These are phyloP conservation scores for Penicillium sp. DNA, from an alignment of 2,329 filamentous ascomycete genomes.

Conservation along the genomic window DNA sequence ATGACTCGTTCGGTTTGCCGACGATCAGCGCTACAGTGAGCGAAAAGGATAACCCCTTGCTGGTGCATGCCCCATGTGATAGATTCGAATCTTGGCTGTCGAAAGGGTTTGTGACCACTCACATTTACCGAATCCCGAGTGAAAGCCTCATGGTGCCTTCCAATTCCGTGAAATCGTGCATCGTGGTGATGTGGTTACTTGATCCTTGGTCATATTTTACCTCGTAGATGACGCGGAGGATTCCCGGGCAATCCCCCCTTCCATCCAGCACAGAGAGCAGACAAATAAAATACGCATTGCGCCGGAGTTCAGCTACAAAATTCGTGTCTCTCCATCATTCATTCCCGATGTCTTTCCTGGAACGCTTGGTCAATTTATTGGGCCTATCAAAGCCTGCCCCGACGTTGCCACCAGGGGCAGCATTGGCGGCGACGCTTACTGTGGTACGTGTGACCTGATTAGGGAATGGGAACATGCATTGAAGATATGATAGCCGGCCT, in stretches of 20 bases:
- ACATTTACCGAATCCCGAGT: not conserved
- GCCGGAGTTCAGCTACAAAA: not conserved
- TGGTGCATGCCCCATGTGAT: not conserved
- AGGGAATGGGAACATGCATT: not conserved
- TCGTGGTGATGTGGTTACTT: not conserved
- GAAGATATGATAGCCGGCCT: conserved; percentile 26
- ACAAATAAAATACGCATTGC: not conserved
- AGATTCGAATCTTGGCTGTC: not conserved
- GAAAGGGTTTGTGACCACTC: not conserved
- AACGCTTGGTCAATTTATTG: conserved; percentile 15
- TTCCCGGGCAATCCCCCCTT: not conserved
- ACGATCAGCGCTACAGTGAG: not conserved
- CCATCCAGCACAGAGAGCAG: not conserved
- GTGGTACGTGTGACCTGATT: conserved; percentile 18
- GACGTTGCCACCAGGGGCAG: conserved; percentile 21
- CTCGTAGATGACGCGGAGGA: not conserved
- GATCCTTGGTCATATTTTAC: not conserved
- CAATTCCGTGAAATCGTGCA: not conserved
- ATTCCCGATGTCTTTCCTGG: conserved; percentile 15
- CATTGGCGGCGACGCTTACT: conserved; percentile 28
- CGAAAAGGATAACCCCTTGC: not conserved
- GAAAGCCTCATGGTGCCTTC: not conserved
- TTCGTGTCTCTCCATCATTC: not conserved
- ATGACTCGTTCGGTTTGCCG: not conserved
- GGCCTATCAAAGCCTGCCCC: conserved; percentile 9